Percentiles rank a stretch among this genome's conserved stretches.
These are phyloP conservation scores for Chlorella vulgaris DNA, from an alignment of 139 green algal genomes.

Conservation along the genomic window DNA sequence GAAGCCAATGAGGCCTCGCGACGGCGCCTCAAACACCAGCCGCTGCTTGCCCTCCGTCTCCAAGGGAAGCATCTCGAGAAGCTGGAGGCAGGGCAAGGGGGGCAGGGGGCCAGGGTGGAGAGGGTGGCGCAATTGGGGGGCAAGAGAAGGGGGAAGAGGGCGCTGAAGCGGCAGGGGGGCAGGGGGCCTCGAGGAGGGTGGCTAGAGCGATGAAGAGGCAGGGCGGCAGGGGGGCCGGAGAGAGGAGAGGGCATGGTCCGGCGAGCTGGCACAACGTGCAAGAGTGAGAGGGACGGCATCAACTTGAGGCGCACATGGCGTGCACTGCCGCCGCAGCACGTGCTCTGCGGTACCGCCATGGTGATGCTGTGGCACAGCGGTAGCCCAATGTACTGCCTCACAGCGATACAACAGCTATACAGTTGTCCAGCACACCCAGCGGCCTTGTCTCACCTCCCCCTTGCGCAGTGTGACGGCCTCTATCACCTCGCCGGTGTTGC, in stretches of 20 bases:
- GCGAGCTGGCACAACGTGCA: too few relatives aligned
- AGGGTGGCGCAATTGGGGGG: neutral
- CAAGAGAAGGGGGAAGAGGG: neutral
- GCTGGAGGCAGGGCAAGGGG: constrained; percentile 31
- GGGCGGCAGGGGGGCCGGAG: neutral
- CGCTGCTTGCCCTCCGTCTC: constrained; percentile 75
- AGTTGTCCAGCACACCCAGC: neutral
- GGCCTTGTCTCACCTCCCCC: constrained; percentile 36
- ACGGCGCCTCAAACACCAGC: constrained; percentile 69
- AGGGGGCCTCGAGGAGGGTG: neutral
- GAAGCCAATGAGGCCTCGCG: constrained; percentile 81
- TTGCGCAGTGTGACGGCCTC: constrained; percentile 59
- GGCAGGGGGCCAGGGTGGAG: neutral
- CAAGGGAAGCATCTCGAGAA: constrained; percentile 69
- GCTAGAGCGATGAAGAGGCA: neutral
- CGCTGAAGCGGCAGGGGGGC: neutral
- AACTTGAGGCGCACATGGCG: too few relatives aligned
- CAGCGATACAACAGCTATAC: too few relatives aligned
- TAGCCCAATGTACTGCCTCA: too few relatives aligned
- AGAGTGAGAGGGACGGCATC: too few relatives aligned
- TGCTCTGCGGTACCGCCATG: too few relatives aligned
- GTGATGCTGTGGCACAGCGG: too few relatives aligned
- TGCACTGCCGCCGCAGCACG: too few relatives aligned
- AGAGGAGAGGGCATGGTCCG: too few relatives aligned
- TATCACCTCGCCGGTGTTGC: constrained; percentile 67